Evolutionary conservation across 2,329 filamentous ascomycete genomes (phyloP).

Genomic region (Colletotrichum lupini): DNA sequence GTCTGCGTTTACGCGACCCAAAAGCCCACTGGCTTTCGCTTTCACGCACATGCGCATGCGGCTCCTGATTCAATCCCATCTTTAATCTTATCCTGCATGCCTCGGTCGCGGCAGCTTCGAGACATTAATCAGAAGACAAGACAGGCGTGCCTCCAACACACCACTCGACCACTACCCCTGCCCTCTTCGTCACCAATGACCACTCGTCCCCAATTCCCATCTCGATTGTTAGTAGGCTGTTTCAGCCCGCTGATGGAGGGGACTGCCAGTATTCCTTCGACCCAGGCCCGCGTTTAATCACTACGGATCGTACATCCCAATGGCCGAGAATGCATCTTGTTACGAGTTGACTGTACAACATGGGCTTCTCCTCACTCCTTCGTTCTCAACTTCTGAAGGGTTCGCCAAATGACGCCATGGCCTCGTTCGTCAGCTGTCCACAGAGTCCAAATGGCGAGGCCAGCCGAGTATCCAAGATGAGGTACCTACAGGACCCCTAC

Average conservation of each 20-base stretch:
- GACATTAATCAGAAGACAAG: slow-evolving; percentile 29
- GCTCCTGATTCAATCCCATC: slow-evolving; percentile 13
- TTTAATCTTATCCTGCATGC: slow-evolving; percentile 31
- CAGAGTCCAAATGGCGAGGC: neutral
- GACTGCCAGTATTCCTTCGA: neutral
- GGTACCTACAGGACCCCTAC: neutral
- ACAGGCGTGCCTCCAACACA: neutral
- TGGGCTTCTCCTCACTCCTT: neutral
- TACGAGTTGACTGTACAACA: slow-evolving; percentile 6
- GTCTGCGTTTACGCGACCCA: neutral
- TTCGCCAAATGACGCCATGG: slow-evolving; percentile 18
- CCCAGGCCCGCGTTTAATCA: slow-evolving; percentile 21
- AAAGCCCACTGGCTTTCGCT: neutral
- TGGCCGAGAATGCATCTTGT: slow-evolving; percentile 4
- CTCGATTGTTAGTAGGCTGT: slow-evolving; percentile 23
- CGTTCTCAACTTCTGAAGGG: neutral
- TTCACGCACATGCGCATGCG: neutral
- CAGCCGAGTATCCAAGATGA: neutral
- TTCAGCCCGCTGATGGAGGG: slow-evolving; percentile 22
- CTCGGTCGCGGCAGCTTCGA: slow-evolving; percentile 18
- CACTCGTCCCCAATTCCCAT: slow-evolving; percentile 1
- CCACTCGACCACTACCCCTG: neutral
- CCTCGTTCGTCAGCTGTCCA: neutral
- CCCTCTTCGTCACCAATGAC: neutral
- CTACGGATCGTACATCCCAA: slow-evolving; percentile 24